Percentiles rank a stretch among this genome's conserved stretches.
Evolutionary conservation across 768 basidiomycete genomes (phyloP).

Genomic region (Multifurca ochricompacta): DNA sequence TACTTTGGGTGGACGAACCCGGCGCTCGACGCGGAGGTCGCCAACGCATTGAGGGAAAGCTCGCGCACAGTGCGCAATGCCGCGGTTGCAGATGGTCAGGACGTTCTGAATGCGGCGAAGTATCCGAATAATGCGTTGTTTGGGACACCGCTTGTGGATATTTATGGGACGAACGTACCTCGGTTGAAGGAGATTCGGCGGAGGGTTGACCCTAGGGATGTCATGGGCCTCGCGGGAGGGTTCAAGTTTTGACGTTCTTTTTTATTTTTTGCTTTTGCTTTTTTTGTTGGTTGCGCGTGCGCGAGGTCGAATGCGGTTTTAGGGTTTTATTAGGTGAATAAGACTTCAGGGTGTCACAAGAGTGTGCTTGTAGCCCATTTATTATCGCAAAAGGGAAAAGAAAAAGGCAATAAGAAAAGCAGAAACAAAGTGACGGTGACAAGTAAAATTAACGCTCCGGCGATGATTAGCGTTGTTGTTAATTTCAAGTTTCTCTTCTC

Average conservation of each 20-base stretch:
- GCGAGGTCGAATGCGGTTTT: too few relatives aligned
- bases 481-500: too few relatives aligned
- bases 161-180: slow-evolving; percentile 20
- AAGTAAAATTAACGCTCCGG: too few relatives aligned
- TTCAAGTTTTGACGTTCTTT: slow-evolving; percentile 23
- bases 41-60: background rate
- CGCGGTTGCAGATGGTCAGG: slow-evolving; percentile 17
- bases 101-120: slow-evolving; percentile 1
- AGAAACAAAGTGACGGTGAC: too few relatives aligned
- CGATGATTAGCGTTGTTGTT: too few relatives aligned
- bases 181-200: slow-evolving; percentile 9
- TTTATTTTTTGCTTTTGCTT: too few relatives aligned
- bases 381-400: too few relatives aligned
- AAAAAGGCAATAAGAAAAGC: too few relatives aligned
- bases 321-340: too few relatives aligned
- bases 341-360: too few relatives aligned
- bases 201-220: slow-evolving; percentile 14
- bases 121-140: slow-evolving; percentile 22
- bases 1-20: slow-evolving; percentile 15
- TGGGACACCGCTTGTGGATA: slow-evolving; percentile 7
- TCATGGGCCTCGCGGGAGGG: slow-evolving; percentile 22
- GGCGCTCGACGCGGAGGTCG: background rate
- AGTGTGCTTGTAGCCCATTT: too few relatives aligned
- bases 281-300: too few relatives aligned
- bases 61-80: background rate